These are phyloP conservation scores for Gardenia jasminoides DNA, from an alignment of 257 asterid genomes.

Conservation along the genomic window DNA sequence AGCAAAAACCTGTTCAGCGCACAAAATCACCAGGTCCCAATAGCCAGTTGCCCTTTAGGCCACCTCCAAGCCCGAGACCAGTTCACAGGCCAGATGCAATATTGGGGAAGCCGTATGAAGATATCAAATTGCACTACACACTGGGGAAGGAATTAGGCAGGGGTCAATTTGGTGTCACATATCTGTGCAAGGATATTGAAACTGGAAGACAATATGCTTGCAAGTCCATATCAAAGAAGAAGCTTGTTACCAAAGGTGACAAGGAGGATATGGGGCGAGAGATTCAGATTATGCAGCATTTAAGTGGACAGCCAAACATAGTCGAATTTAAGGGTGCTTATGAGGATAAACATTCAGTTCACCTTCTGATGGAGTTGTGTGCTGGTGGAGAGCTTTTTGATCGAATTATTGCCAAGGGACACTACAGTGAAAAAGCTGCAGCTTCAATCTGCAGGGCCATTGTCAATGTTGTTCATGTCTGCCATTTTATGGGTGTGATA, in stretches of 20 bases:
- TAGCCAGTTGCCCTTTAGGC: constrained; percentile 34
- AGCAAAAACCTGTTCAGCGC: constrained; percentile 42
- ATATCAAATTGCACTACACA: constrained; percentile 43
- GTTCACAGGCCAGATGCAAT: constrained; percentile 41
- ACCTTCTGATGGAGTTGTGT: constrained; percentile 81
- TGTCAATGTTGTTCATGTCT: constrained; percentile 67
- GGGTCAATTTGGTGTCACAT: constrained; percentile 80
- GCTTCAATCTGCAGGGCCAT: constrained; percentile 64
- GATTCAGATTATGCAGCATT: constrained; percentile 79
- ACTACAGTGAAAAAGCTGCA: constrained; percentile 71
- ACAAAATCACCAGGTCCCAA: constrained; percentile 59
- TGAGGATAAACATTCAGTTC: constrained; percentile 66
- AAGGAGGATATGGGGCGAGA: constrained; percentile 82
- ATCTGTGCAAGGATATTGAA: constrained; percentile 48
- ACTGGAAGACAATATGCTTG: constrained; percentile 65
- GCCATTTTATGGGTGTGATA: constrained; percentile 84
- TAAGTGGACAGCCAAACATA: constrained; percentile 77
- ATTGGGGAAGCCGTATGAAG: constrained; percentile 64
- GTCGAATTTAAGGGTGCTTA: constrained; percentile 79
- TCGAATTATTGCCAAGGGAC: constrained; percentile 70
- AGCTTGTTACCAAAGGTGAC: constrained; percentile 57
- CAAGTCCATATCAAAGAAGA: constrained; percentile 72
- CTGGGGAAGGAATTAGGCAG: constrained; percentile 70
- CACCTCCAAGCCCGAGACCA: constrained; percentile 38
- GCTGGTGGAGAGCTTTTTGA: constrained; percentile 86